phyloP scores from a whole-genome alignment of 352 stramenopile species.

The Pythium sp. region DNA sequence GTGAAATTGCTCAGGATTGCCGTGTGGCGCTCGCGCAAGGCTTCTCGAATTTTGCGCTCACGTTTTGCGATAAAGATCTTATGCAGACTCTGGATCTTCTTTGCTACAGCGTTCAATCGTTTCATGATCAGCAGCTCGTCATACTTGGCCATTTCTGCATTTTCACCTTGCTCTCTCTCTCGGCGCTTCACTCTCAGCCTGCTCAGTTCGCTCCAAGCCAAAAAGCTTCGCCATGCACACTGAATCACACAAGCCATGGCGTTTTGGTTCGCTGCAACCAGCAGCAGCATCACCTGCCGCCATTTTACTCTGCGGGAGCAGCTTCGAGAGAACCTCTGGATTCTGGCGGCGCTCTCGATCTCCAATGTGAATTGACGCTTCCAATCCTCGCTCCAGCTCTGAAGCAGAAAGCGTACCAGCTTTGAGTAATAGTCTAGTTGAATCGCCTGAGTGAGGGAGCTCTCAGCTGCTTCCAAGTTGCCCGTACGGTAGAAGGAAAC shows the following conservation, averaged over 20 bases:
- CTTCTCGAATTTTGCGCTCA: conserved; percentile 28
- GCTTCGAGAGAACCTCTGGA: conserved; percentile 31
- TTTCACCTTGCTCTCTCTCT: conserved; percentile 33
- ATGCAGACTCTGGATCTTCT: conserved; percentile 54
- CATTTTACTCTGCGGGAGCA: conserved; percentile 22
- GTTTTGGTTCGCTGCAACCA: conserved; percentile 33
- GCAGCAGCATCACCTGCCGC: conserved; percentile 10
- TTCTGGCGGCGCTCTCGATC: conserved; percentile 25
- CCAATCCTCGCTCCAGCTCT: conserved; percentile 39
- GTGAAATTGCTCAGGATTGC: conserved; percentile 38
- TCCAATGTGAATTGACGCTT: conserved; percentile 38
- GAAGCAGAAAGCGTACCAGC: conserved; percentile 49
- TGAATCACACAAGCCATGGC: conserved; percentile 40
- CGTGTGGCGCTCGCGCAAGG: conserved; percentile 36
- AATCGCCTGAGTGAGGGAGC: conserved; percentile 32
- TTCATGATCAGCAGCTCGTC: conserved; percentile 43
- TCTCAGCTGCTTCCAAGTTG: conserved; percentile 27
- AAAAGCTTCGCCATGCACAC: conserved; percentile 37
- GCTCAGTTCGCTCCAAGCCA: conserved; percentile 23
- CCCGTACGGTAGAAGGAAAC: conserved; percentile 36
- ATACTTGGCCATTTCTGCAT: conserved; percentile 35
- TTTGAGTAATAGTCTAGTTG: conserved; percentile 39
- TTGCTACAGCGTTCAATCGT: conserved; percentile 34
- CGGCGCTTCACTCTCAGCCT: conserved; percentile 25
- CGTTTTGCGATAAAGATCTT: conserved; percentile 35